These are phyloP conservation scores for Lanmaoa rubissima DNA, from an alignment of 768 basidiomycete species.

Conservation along the genomic window DNA sequence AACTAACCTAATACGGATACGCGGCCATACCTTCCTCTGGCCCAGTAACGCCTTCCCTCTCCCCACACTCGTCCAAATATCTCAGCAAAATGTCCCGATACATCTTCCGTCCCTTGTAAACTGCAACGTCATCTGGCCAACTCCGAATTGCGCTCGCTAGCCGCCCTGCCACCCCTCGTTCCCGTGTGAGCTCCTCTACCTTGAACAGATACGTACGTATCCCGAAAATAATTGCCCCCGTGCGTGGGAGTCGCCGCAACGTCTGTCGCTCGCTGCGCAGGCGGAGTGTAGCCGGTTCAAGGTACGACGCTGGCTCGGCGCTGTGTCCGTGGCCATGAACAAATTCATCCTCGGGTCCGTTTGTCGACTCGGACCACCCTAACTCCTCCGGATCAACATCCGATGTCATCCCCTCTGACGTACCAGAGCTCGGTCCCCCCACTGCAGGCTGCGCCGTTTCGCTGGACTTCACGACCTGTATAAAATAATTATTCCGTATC, in stretches of 20 bases:
- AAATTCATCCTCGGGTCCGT: constrained; percentile 52
- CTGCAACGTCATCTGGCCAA: constrained; percentile 60
- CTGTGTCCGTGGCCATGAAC: constrained; percentile 30
- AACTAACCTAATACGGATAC: constrained; percentile 19
- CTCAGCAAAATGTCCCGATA: constrained; percentile 16
- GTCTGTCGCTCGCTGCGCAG: constrained; percentile 67
- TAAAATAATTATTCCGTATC: constrained; percentile 64
- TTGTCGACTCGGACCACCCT: constrained; percentile 56
- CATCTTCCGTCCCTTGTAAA: constrained; percentile 30
- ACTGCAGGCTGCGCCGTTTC: not conserved
- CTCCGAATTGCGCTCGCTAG: constrained; percentile 62
- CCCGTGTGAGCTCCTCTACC: constrained; percentile 48
- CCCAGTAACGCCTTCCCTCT: constrained; percentile 10
- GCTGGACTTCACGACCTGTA: constrained; percentile 38
- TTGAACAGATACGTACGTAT: constrained; percentile 65
- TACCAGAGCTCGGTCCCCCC: not conserved
- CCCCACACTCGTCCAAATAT: constrained; percentile 23
- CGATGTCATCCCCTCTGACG: constrained; percentile 3
- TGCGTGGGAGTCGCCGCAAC: constrained; percentile 57
- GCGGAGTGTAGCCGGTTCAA: constrained; percentile 45
- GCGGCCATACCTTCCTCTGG: constrained; percentile 2
- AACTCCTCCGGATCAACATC: constrained; percentile 61
- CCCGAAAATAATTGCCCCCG: constrained; percentile 66
- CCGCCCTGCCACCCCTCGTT: constrained; percentile 58
- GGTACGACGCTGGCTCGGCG: constrained; percentile 12